phyloP scores from a whole-genome alignment of 1,284 basidiomycete genomes.

The Pholiota adiposa region DNA sequence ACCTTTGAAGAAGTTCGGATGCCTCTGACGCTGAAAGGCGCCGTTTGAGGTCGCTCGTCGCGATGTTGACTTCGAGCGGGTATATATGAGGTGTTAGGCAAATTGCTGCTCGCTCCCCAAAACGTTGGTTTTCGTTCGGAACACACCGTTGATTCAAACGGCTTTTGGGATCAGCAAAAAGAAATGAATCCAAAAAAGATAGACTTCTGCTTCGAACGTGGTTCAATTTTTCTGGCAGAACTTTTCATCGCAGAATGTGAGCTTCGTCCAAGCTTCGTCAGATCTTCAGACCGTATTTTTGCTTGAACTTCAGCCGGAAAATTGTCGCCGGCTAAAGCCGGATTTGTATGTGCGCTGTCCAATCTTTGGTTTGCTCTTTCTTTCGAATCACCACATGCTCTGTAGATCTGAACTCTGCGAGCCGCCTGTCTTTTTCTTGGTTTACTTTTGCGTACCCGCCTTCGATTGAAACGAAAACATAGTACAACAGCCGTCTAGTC shows the following conservation, averaged over 20 bases:
- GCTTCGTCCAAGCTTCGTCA: no score
- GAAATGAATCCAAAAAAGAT: background rate
- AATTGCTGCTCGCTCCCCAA: background rate
- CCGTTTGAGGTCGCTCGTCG: background rate
- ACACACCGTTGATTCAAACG: background rate
- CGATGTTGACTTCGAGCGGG: background rate
- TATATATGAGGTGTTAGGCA: background rate
- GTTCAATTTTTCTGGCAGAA: no score
- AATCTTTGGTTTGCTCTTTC: background rate
- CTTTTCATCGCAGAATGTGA: no score
- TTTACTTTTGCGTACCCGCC: background rate
- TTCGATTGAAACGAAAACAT: conserved; percentile 9
- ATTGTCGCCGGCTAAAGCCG: background rate
- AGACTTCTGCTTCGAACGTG: no score
- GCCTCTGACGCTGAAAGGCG: no score
- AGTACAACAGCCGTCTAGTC: conserved; percentile 28
- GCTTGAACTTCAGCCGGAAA: no score
- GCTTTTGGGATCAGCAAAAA: background rate
- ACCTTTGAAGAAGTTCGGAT: no score
- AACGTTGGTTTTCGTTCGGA: background rate
- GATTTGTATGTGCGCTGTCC: background rate
- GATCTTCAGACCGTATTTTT: no score
- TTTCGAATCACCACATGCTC: background rate
- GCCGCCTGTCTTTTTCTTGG: conserved; percentile 1
- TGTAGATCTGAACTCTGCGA: background rate